These are phyloP conservation scores for Neonectria coccinea DNA, from an alignment of 2,329 filamentous ascomycete genomes.

Conservation along the genomic window DNA sequence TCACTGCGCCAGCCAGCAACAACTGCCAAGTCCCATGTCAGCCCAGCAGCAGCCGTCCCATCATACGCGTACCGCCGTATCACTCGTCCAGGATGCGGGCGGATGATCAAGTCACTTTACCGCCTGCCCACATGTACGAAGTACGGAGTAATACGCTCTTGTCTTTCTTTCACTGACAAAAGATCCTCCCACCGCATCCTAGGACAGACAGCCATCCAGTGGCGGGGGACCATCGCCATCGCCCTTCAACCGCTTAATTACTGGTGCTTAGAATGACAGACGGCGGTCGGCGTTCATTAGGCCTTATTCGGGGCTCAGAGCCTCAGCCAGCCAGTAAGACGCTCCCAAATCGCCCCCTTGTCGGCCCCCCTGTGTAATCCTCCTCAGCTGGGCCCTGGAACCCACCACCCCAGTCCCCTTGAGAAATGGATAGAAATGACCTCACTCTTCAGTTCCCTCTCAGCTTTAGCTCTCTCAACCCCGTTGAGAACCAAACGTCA, in stretches of 20 bases:
- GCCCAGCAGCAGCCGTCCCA: conserved; percentile 14
- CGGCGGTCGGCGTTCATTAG: neutral
- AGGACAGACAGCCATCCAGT: neutral
- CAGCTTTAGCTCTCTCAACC: neutral
- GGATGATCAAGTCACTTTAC: neutral
- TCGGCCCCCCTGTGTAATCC: conserved; percentile 1
- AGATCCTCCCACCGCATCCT: neutral
- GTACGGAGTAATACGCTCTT: neutral
- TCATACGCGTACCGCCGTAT: conserved; percentile 7
- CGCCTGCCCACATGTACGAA: neutral
- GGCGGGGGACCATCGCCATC: neutral
- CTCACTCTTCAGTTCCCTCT: neutral
- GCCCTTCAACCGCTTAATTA: no score
- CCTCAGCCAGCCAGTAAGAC: neutral
- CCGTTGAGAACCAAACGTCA: neutral
- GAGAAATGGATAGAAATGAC: conserved; percentile 2
- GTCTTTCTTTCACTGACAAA: neutral
- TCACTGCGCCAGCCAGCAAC: neutral
- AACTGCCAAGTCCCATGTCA: conserved; percentile 22
- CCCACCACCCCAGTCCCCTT: neutral
- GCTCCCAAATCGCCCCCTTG: neutral
- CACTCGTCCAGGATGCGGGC: neutral
- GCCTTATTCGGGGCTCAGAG: neutral
- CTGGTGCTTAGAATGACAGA: neutral
- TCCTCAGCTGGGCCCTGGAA: neutral